A percentile compares a stretch with the other conserved stretches of the same genome.
Evolutionary conservation across 1,284 basidiomycete genomes (phyloP).

Genomic region (Moesziomyces parantarcticus): DNA sequence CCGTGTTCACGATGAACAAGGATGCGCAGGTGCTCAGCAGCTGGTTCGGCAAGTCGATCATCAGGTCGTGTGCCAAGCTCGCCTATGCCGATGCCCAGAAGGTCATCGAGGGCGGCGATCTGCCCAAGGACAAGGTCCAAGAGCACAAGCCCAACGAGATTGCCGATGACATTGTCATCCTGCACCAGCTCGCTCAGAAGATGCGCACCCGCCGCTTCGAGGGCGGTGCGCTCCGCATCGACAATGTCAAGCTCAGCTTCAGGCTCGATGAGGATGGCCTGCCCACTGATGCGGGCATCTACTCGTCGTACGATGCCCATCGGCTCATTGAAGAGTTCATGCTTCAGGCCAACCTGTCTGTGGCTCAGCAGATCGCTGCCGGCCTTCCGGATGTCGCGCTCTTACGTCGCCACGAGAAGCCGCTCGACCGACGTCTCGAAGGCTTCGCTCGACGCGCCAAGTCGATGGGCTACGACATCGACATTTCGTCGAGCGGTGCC

Average conservation of each 20-base stretch:
- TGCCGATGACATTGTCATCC: constrained; percentile 79
- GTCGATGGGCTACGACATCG: constrained; percentile 80
- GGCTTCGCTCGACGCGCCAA: constrained; percentile 71
- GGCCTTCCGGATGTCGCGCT: constrained; percentile 94
- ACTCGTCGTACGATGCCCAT: constrained; percentile 79
- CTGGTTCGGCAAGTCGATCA: constrained; percentile 91
- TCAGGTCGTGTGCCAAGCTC: constrained; percentile 88
- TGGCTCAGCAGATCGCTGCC: constrained; percentile 91
- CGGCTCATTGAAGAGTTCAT: constrained; percentile 95
- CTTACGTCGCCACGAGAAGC: constrained; percentile 90
- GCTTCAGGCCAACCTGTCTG: constrained; percentile 87
- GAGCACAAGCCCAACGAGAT: constrained; percentile 71
- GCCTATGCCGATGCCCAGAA: constrained; percentile 83
- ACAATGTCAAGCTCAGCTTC: constrained; percentile 81
- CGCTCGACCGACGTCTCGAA: constrained; percentile 77
- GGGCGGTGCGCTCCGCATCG: constrained; percentile 81
- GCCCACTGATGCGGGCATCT: constrained; percentile 81
- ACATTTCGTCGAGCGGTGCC: constrained; percentile 81
- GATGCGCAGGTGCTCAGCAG: constrained; percentile 85
- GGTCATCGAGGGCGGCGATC: constrained; percentile 79
- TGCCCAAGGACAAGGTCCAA: constrained; percentile 71
- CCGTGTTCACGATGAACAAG: constrained; percentile 80
- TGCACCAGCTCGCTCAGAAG: constrained; percentile 76
- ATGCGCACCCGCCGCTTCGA: constrained; percentile 81
- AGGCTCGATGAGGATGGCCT: constrained; percentile 82